Conservation (phyloP, 306 rosid genomes). For the Lathyrus aphaca region DNA sequence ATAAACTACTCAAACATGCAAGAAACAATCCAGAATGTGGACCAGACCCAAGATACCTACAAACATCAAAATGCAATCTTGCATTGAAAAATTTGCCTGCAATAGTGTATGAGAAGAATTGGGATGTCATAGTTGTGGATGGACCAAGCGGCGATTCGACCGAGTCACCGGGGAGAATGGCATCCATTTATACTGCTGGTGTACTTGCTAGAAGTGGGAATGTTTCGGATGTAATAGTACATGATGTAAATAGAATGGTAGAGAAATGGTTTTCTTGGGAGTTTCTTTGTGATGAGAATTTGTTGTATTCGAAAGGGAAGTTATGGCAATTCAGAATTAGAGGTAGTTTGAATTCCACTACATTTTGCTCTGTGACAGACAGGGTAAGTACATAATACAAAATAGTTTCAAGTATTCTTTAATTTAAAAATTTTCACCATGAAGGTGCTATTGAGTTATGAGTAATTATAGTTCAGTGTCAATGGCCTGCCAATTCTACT, state of each 20-base stretch:
- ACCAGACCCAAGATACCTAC: conserved; percentile 52
- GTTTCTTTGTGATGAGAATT: conserved; percentile 84
- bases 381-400: conserved; percentile 38
- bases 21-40: conserved; percentile 62
- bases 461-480: conserved; percentile 5
- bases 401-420: conserved; percentile 26
- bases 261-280: conserved; percentile 98
- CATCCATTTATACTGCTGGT: conserved; percentile 69
- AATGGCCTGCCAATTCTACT: no score
- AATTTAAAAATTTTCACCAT: conserved; percentile 10
- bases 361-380: conserved; percentile 56
- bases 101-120: conserved; percentile 63
- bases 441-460: not conserved
- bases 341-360: conserved; percentile 52
- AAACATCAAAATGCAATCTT: conserved; percentile 70
- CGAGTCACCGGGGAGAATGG: conserved; percentile 87
- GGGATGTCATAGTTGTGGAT: conserved; percentile 85
- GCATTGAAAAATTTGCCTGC: conserved; percentile 72
- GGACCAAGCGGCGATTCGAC: conserved; percentile 74
- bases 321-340: conserved; percentile 81
- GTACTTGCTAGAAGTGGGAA: conserved; percentile 73
- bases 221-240: conserved; percentile 65
- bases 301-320: conserved; percentile 74
- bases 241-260: conserved; percentile 72
- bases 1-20: conserved; percentile 67